Base-by-base conservation (phyloP, 805 yeast species). In the Saccharomycopsis synnaedendra region DNA sequence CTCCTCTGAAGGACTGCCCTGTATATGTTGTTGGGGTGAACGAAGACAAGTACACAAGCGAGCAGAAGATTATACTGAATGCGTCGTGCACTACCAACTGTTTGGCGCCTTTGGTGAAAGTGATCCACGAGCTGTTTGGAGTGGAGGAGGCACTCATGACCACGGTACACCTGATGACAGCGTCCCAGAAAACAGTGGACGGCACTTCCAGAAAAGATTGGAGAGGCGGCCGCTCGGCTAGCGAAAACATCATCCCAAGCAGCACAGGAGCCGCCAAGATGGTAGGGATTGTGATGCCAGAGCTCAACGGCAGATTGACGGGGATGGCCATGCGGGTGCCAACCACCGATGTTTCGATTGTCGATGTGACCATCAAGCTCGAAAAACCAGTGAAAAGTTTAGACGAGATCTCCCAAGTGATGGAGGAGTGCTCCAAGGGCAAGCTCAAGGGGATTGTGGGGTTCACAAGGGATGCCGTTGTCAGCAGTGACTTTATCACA, bases 231-330 rank as follows among this genome's bases (percentile, higher is more conserved):
- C 84, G 96, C 76, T 83, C 95, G 60, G 95, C 95, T 66, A 82
- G 90, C 55, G 94, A 89, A 66, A 87, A 87, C 83, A 85, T 87
- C 69, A 87, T 87, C 60, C 96, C 96, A 64, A 85, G 95, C 39
- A 84, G 95, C 55, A 87, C 96, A 56, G 96, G 96, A 80, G 96
- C 96, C 62, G 96, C 96, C 64, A 87, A 87, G 82, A 95, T 95
- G 57, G 96, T 87, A 61, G 95, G 95, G 69, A 85, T 85, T 79
- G 95, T 87, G 61, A 82, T 87, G 62, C 96, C 96, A 57, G 82
- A 75, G 62, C 78, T 87, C 63, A 81, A 82, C 72, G 96, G 96
- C 64, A 86, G 85, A 75, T 82, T 87, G 69, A 87, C 96, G 58
- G 96, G 96, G 76, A 75, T 86, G 80, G 80, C 95, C 55, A 74